Base-by-base conservation (phyloP, 306 rosid species). In the Calophaca sinica region DNA sequence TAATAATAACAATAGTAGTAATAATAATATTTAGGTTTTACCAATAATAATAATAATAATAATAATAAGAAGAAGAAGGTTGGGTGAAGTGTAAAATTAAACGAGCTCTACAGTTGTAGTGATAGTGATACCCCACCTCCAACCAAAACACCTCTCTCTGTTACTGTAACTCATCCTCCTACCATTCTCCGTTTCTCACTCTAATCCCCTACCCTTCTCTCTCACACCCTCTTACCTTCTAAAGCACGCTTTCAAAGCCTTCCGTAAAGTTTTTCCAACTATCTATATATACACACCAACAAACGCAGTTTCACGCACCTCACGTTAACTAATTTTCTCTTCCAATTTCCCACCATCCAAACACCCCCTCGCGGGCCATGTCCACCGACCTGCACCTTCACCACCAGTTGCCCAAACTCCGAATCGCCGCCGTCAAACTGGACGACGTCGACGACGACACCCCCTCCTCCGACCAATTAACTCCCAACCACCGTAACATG, bases 161-260 rank as follows among this genome's bases (percentile, higher is more conserved):
- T 44, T 14, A 15, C 31, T 8, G 9, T 42, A 49, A 4, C 49
- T 38, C 35, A 15, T 31, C 36, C 48, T 61, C 64, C 45, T 29
- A 51, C 73, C 81, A 8, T 12, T 58, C 61, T 65, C 26, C 26
- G 26, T 20, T 20, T 20, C 26, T 20, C 26, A 20, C 26, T 20
- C 26, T 20, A 20, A 20, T 20, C 26, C 26, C 26, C 26, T 20
- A 20, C 26, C 26, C 26, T 20, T 20, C 26, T 20, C 26, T 20
- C 26, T 20, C 26, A 20, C 26, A 20, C 26, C 26, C 49, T 53
- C 44, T 51, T 39, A 60, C 87, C 87, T 84, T 84, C 87, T 46
- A 84, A 80, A 70, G 68, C 82, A 80, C 84, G 84, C 84, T 44
- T 83, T 74, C 33, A 83, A 74, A 60, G 33, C 80, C 51, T 83